Evolutionary conservation across 1,139 yeast species (phyloP), one percentile per base, ranked within the genome.

Genomic region (Taphrina pruni): DNA sequence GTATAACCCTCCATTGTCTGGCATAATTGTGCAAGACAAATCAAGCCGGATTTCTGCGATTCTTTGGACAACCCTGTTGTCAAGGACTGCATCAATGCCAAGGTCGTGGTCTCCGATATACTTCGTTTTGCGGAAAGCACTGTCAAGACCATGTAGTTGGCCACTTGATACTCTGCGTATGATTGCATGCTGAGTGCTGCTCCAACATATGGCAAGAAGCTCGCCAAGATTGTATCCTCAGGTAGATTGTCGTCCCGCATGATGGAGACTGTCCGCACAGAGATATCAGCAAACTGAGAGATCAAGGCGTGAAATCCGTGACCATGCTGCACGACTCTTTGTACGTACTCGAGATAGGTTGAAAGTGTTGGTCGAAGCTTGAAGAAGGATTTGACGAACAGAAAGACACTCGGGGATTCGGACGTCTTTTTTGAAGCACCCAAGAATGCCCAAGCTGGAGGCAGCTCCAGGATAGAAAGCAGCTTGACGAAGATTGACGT

Each of bases 91-190:
- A 90, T 85, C 8, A 95, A 86, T 1, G 96, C 91, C 55, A 83
- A 79, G 38, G 88, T 81, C 39, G 93, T 84, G 8, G 85, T 87
- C 66, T 82, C 79, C 8, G 88, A 83, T 69, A 94, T 82, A 8
- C 91, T 88, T 58, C 88, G 83, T 65, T 94, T 87, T 1, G 95
- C 84, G 2, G 89, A 85, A 66, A 93, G 81, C 1, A 94, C 97
- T 0, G 95, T 85, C 46, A 93, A 77, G 14, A 92, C 81, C 69
- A 96, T 89, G 77, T 89, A 94, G 2, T 94, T 91, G 41, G 97
- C 88, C 72, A 90, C 84, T 76, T 88, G 95, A 65, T 88, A 84
- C 75, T 91, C 96, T 50, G 84, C 81, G 43, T 84, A 82, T 61
- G 74, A 73, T 50, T 72, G 73, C 52, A 75, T 72, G 1, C 76